These are phyloP conservation scores for Persicaria maculosa DNA, from an alignment of 148 eudicot genomes.

Conservation along the genomic window DNA sequence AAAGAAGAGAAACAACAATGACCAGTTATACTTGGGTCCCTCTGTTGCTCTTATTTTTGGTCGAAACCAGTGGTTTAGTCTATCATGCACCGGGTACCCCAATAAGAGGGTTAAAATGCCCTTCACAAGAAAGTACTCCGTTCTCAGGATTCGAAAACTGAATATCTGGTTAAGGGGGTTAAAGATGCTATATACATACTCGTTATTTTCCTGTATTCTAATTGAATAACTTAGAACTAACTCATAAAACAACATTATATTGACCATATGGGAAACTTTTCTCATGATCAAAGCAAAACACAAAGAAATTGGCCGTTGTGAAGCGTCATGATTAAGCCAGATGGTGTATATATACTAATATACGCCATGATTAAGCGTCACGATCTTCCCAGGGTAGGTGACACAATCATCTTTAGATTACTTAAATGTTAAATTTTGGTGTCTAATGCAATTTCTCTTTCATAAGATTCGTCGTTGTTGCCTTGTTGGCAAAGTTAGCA, in stretches of 20 bases:
- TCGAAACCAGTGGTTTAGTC: too few species aligned
- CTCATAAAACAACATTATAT: not conserved
- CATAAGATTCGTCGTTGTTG: not conserved
- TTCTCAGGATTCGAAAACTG: too few species aligned
- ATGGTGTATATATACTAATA: not conserved
- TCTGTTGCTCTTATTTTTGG: too few species aligned
- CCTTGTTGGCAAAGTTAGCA: not conserved
- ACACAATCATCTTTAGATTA: not conserved
- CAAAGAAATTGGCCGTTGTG: not conserved
- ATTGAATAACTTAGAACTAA: not conserved
- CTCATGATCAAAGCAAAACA: not conserved
- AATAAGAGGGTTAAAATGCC: too few species aligned
- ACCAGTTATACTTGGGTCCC: too few species aligned
- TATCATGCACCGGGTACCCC: too few species aligned
- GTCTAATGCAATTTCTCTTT: not conserved
- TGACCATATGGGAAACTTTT: not conserved
- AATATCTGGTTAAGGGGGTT: too few species aligned
- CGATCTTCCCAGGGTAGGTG: not conserved
- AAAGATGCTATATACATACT: too few species aligned
- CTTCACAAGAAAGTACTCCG: too few species aligned
- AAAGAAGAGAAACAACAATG: too few species aligned
- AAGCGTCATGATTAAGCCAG: not conserved
- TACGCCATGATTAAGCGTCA: too few species aligned
- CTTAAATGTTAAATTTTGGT: not conserved
- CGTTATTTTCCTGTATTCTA: not conserved